Base-by-base conservation (phyloP, 257 asterid species). In the Gardenia jasminoides region DNA sequence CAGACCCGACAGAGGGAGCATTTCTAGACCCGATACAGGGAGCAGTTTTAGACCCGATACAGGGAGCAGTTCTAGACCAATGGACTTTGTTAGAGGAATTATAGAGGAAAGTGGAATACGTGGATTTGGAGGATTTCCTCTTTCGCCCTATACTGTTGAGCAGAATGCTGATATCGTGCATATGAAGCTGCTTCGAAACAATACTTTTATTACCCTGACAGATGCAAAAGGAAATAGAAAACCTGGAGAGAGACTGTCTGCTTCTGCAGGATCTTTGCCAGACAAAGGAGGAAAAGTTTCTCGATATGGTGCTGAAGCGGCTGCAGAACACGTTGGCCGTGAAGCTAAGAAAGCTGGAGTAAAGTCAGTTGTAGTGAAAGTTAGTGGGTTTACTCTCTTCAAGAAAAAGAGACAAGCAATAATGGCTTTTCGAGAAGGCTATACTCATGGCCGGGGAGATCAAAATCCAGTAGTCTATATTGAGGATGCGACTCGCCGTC, bases 291-390 rank as follows among this genome's bases (percentile, higher is more conserved):
- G 87, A 13, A 91, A 91, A 76, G 85, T 87, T 70, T 82, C 85
- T 11, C 86, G 99, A 33, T 92, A 88, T 72, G 84, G 96, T 28
- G 95, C 91, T 24, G 98, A 93, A 62, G 94, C 97, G 36, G 89
- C 94, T 83, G 97, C 96, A 12, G 98, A 96, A 87, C 87, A 96
- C 76, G 82, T 92, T 20, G 99, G 98, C 39, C 97, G 94, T 17
- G 87, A 74, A 33, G 93, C 82, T 73, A 89, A 91, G 82, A 91
- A 87, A 83, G 87, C 87, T 85, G 91, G 86, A 70, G 86, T 90
- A 48, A 90, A 86, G 80, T 88, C 97, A 0, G 94, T 92, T 41
- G 99, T 95, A 58, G 92, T 95, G 86, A 95, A 95, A 84, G 95
- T 95, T 65, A 93, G 88, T 68, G 99, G 97, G 8, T 86, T 81